Conservation (phyloP, 2,329 filamentous ascomycete species). For the Arthrobotrys musiformis region DNA sequence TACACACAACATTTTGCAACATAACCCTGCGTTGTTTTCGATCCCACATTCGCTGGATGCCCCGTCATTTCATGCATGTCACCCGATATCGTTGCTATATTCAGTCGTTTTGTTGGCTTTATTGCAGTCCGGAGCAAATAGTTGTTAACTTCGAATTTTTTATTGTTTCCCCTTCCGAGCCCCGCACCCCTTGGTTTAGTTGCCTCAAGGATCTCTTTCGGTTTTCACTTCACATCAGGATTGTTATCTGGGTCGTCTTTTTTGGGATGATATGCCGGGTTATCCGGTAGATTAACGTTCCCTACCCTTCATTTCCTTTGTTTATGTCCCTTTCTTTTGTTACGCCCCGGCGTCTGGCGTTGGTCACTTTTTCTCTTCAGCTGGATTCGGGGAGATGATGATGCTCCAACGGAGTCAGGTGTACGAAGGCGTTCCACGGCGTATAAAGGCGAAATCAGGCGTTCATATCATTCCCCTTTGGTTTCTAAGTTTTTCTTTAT, state of each 20-base stretch:
- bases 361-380: constrained; percentile 14
- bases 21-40: constrained; percentile 27
- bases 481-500: not conserved
- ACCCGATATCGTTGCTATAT: constrained; percentile 10
- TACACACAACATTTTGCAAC: constrained; percentile 31
- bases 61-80: constrained; percentile 21
- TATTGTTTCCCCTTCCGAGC: constrained; percentile 14
- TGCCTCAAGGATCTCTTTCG: constrained; percentile 12
- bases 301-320: constrained; percentile 48
- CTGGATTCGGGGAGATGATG: constrained; percentile 14
- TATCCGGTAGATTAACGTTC: constrained; percentile 22
- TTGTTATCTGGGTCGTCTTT: constrained; percentile 16
- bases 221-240: constrained; percentile 21
- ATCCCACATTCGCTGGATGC: constrained; percentile 7
- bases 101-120: constrained; percentile 9
- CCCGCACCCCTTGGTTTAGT: constrained; percentile 29
- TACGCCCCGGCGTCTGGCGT: constrained; percentile 36
- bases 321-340: constrained; percentile 12
- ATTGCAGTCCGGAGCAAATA: constrained; percentile 27
- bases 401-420: constrained; percentile 37
- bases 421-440: constrained; percentile 38
- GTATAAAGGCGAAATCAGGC: constrained; percentile 48
- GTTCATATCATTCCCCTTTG: constrained; percentile 33
- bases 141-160: constrained; percentile 8
- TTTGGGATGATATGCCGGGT: not conserved